Evolutionary conservation across 176 grass and related monocot genomes (phyloP).

Genomic region (Hordeum vulgare): MorexV3_pseudomolecules_assembly NC_058523.1:493658623-493659122

Average conservation of each 20-base stretch:
- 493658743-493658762: too few species aligned
- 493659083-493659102: too few species aligned
- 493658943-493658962: too few species aligned
- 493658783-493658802: not conserved
- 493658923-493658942: not conserved
- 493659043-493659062: not conserved
- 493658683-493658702: too few species aligned
- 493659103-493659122: not conserved
- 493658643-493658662: too few species aligned
- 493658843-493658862: not conserved
- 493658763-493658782: too few species aligned
- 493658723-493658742: too few species aligned
- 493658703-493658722: too few species aligned
- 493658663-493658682: too few species aligned
- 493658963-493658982: too few species aligned
- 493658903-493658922: not conserved
- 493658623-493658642: too few species aligned
- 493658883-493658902: not conserved
- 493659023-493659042: not conserved
- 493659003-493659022: not conserved
- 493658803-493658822: not conserved
- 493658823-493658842: not conserved
- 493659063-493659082: not conserved
- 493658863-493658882: not conserved
- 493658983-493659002: too few species aligned